A percentile compares a stretch with the other conserved stretches of the same genome.
phyloP scores from a whole-genome alignment of 768 basidiomycete species.

The Neoboletus subvelutipes region DNA sequence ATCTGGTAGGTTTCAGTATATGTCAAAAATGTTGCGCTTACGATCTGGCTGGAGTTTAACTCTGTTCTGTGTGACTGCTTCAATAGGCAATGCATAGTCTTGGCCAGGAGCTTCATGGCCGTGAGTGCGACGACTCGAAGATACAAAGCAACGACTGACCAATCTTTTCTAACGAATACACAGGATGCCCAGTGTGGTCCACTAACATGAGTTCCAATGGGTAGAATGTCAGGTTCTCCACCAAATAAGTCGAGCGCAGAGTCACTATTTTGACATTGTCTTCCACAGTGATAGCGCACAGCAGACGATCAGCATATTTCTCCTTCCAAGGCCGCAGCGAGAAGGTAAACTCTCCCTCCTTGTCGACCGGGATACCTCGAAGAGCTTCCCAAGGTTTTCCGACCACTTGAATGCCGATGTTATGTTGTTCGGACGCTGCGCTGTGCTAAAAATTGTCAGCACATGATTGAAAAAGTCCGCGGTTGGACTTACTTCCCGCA shows the following conservation, averaged over 20 bases:
- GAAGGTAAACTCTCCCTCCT: slow-evolving; percentile 90
- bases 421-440: slow-evolving; percentile 68
- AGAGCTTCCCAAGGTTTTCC: slow-evolving; percentile 90
- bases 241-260: slow-evolving; percentile 86
- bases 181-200: slow-evolving; percentile 79
- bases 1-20: slow-evolving; percentile 2
- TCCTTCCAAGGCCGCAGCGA: slow-evolving; percentile 77
- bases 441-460: slow-evolving; percentile 36
- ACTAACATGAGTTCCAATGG: slow-evolving; percentile 90
- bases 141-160: slow-evolving; percentile 38
- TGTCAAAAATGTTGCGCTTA: slow-evolving; percentile 39
- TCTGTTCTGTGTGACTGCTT: slow-evolving; percentile 77
- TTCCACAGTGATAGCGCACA: slow-evolving; percentile 87
- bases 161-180: slow-evolving; percentile 81
- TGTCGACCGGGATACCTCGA: slow-evolving; percentile 85
- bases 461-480: background rate
- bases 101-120: slow-evolving; percentile 79
- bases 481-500: slow-evolving; percentile 71
- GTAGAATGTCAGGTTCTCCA: slow-evolving; percentile 89
- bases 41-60: slow-evolving; percentile 91
- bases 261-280: slow-evolving; percentile 95
- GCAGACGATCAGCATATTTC: slow-evolving; percentile 73
- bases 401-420: slow-evolving; percentile 79
- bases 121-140: slow-evolving; percentile 44
- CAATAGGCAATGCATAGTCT: slow-evolving; percentile 87